A percentile compares a stretch with the other conserved stretches of the same genome.
phyloP scores from a whole-genome alignment of 345 rosid genomes.

The Pugionium cornutum region DNA sequence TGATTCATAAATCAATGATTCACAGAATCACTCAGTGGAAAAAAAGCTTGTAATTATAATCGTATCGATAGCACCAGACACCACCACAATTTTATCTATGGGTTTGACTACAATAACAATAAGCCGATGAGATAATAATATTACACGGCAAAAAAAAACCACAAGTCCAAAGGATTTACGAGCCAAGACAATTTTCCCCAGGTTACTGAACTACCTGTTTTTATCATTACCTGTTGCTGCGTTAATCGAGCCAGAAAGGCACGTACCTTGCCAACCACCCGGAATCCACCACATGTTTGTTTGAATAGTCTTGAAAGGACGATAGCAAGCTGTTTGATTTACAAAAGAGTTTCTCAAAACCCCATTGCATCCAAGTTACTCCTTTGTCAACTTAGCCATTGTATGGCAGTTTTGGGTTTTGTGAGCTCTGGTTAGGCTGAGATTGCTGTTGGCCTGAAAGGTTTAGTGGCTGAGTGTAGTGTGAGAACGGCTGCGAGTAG shows the following conservation, averaged over 20 bases:
- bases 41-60: conserved; percentile 13
- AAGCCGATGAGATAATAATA: conserved; percentile 6
- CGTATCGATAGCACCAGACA: conserved; percentile 26
- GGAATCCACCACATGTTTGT: conserved; percentile 39
- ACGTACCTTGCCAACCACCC: conserved; percentile 40
- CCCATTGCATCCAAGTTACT: conserved; percentile 43
- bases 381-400: conserved; percentile 61
- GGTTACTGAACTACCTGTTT: conserved; percentile 38
- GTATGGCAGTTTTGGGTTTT: conserved; percentile 78
- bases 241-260: conserved; percentile 37
- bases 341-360: conserved; percentile 54
- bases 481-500: conserved; percentile 90
- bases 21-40: neutral
- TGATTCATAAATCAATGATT: conserved; percentile 1
- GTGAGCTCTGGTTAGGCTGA: conserved; percentile 76
- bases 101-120: conserved; percentile 19
- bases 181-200: conserved; percentile 30
- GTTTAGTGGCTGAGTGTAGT: conserved; percentile 74
- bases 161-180: conserved; percentile 35
- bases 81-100: conserved; percentile 26
- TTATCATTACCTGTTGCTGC: conserved; percentile 32
- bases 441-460: conserved; percentile 67
- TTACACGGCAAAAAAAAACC: conserved; percentile 31
- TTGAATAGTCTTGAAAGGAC: conserved; percentile 61
- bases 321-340: conserved; percentile 73